Base-by-base conservation (phyloP, 1,284 basidiomycete genomes). In the Mrakiaceae sp. region DNA sequence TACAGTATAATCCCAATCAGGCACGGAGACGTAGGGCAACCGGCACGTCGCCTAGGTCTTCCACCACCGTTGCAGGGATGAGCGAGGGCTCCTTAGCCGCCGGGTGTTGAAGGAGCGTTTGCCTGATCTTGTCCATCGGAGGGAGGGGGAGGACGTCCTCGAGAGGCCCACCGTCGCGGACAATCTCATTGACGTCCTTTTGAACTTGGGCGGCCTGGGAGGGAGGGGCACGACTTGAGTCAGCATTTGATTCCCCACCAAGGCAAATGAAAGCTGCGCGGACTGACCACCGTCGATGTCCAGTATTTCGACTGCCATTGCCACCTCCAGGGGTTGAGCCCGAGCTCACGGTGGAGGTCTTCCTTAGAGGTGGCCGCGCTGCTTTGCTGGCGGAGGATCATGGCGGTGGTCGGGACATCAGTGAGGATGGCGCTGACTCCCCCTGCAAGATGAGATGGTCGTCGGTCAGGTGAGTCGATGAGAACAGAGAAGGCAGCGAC, bases 321-420 rank as follows among this genome's bases (percentile, higher is more conserved):
- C 9, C 53, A 60, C 8, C 27, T 11, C 51, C 53, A 60, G 0
- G 53, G 27, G 47, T 60, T 60, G 3, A 60, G 39, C 2, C 57
- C 58, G 6, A 59, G 47, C n/a, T 64, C 58, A 3, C 51, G 63
- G 48, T 50, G 48, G 8, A 83, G 42, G 90, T 79, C 94, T 94
- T 98, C 27, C 46, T 40, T 46, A 27, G 58, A 56, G 44, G 12
- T 50, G 49, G 43, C 48, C 47, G 27, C 27, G 27, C 27, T 27
- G 27, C 27, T 27, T 27, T 27, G 27, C 27, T 27, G 27, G 27
- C 27, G 27, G 27, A 27, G 27, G 27, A 27, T 27, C 27, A 27
- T 27, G 27, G 27, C 27, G 27, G 27, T 27, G 27, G 27, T 16
- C 10, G 63, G 63, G 10, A 54, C 46, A 27, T 64, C 63, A 6